phyloP scores from a whole-genome alignment of 139 green algal species.

The Chlorella vulgaris region DNA sequence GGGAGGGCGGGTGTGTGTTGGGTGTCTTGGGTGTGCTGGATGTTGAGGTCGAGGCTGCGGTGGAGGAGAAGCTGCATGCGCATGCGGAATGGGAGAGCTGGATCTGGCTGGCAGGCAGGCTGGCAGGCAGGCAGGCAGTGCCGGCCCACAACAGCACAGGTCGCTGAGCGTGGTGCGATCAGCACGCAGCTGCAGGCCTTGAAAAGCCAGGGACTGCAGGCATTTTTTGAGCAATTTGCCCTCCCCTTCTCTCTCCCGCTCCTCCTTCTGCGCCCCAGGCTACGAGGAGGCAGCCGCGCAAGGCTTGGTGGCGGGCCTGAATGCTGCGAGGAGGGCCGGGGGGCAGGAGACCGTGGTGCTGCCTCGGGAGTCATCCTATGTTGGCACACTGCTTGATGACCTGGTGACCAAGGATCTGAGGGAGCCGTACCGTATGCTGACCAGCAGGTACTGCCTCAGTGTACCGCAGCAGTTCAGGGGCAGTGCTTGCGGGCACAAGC shows the following conservation, averaged over 20 bases:
- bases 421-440: conserved; percentile 98
- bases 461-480: neutral
- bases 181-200: too few relatives aligned
- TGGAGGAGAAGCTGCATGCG: neutral
- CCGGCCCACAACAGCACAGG: too few relatives aligned
- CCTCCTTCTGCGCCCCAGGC: conserved; percentile 64
- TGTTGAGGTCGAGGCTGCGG: neutral
- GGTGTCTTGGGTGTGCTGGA: neutral
- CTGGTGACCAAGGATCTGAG: conserved; percentile 95
- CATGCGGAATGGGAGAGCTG: neutral
- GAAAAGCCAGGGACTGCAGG: neutral
- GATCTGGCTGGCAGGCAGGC: neutral
- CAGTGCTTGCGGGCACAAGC: neutral
- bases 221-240: neutral
- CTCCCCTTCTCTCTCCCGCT: neutral
- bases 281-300: conserved; percentile 96
- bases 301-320: conserved; percentile 91
- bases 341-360: conserved; percentile 61
- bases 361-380: conserved; percentile 81
- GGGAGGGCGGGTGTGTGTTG: conserved; percentile 19
- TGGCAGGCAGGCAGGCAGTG: too few relatives aligned
- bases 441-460: conserved; percentile 26
- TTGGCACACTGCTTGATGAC: conserved; percentile 97
- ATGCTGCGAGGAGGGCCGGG: conserved; percentile 79
- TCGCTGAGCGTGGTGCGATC: too few relatives aligned